phyloP scores from a whole-genome alignment of 805 yeast genomes.

The Saturnispora hagleri region DNA sequence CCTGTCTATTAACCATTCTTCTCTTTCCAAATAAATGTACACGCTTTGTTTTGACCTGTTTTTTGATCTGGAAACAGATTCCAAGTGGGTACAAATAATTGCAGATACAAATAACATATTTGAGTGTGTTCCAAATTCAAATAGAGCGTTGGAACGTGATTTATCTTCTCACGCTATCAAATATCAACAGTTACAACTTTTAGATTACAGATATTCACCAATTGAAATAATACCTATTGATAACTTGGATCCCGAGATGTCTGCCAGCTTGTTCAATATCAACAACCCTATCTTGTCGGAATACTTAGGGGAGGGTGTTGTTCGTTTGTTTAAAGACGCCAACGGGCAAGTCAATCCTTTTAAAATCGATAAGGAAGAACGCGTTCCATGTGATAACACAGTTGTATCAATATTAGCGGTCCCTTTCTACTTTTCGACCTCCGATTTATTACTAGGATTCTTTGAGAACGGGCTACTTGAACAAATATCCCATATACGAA shows the following conservation, averaged over 20 bases:
- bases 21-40: neutral
- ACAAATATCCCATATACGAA: conserved; percentile 59
- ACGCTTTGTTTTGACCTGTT: conserved; percentile 4
- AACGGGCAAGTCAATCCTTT: conserved; percentile 20
- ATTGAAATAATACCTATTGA: conserved; percentile 27
- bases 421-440: conserved; percentile 80
- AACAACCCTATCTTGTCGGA: conserved; percentile 47
- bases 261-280: conserved; percentile 4
- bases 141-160: neutral
- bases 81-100: neutral
- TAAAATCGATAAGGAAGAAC: conserved; percentile 12
- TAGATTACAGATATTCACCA: conserved; percentile 30
- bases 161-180: neutral
- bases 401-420: conserved; percentile 76
- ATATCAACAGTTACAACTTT: neutral
- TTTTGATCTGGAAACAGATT: neutral
- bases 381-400: conserved; percentile 43
- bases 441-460: conserved; percentile 66
- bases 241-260: conserved; percentile 3
- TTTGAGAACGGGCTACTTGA: conserved; percentile 54
- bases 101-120: neutral
- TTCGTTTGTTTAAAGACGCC: conserved; percentile 54
- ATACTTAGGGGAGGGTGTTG: conserved; percentile 64
- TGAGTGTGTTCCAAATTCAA: neutral
- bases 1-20: neutral